Conservation (phyloP, 352 stramenopile species). For the Phytopythium helicoides region DNA sequence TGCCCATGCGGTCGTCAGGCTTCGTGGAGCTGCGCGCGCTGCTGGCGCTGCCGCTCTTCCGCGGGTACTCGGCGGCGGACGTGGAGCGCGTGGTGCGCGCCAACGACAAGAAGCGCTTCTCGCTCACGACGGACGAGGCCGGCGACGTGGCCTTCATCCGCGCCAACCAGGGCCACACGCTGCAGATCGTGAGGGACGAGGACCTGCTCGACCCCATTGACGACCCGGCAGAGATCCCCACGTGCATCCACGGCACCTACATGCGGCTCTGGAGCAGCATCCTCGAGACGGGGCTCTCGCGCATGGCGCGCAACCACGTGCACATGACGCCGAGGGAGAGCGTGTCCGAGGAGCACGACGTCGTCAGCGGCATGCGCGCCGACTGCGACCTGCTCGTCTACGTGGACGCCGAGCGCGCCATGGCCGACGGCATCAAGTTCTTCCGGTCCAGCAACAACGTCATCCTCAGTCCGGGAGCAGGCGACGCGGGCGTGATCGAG, state of each 20-base stretch:
- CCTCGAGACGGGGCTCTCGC: constrained; percentile 44
- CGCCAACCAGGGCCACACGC: constrained; percentile 79
- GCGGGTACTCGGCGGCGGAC: constrained; percentile 43
- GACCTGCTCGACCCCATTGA: constrained; percentile 69
- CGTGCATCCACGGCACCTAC: constrained; percentile 84
- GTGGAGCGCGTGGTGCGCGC: constrained; percentile 64
- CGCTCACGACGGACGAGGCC: constrained; percentile 49
- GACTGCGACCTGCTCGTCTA: constrained; percentile 78
- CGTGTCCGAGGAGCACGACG: constrained; percentile 30
- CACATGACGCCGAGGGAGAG: constrained; percentile 70
- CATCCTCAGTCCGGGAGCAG: constrained; percentile 59
- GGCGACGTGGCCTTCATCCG: constrained; percentile 55
- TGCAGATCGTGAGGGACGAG: constrained; percentile 62
- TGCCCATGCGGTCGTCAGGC: constrained; percentile 68
- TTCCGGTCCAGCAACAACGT: constrained; percentile 87
- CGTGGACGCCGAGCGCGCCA: constrained; percentile 51
- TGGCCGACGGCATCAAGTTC: constrained; percentile 75
- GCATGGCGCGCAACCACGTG: constrained; percentile 87
- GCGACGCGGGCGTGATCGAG: constrained; percentile 45
- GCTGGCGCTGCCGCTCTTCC: constrained; percentile 52
- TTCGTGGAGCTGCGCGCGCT: constrained; percentile 59
- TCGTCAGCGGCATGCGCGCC: constrained; percentile 76
- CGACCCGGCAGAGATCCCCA: constrained; percentile 30
- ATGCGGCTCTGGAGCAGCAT: constrained; percentile 69
- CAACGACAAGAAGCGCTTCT: constrained; percentile 77